Conservation (phyloP, 495 filamentous ascomycete species). For the Xanthoparmelia taractica region DNA sequence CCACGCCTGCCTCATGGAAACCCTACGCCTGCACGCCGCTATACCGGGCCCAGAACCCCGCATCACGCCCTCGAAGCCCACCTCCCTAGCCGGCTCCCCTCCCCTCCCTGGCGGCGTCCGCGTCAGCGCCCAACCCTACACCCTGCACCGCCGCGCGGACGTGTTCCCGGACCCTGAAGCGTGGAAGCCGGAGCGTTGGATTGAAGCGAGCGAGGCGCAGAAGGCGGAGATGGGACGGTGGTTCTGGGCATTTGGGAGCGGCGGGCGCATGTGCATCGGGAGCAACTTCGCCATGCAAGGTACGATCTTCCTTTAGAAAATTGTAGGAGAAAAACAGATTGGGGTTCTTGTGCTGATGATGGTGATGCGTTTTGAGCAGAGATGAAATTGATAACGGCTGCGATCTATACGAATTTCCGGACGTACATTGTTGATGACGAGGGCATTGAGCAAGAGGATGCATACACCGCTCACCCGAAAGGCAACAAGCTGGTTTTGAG, state of each 20-base stretch:
- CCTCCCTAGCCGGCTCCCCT: constrained; percentile 45
- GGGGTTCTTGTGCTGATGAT: background rate
- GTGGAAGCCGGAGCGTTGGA: constrained; percentile 58
- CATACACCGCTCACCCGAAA: constrained; percentile 54
- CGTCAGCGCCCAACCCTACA: constrained; percentile 63
- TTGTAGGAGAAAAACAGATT: background rate
- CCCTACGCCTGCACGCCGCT: constrained; percentile 63
- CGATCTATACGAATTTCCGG: constrained; percentile 62
- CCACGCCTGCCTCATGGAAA: constrained; percentile 68
- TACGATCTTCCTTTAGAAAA: constrained; percentile 29
- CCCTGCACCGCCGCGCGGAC: constrained; percentile 57
- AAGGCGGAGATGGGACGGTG: constrained; percentile 53
- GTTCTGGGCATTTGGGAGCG: constrained; percentile 83
- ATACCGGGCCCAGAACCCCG: constrained; percentile 72
- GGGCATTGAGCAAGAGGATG: constrained; percentile 56
- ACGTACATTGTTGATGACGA: constrained; percentile 50
- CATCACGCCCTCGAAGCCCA: constrained; percentile 49
- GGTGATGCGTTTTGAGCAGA: constrained; percentile 26
- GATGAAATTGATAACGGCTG: constrained; percentile 42
- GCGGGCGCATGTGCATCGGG: constrained; percentile 78
- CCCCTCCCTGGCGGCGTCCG: constrained; percentile 57
- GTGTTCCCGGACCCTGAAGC: constrained; percentile 53
- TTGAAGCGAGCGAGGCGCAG: constrained; percentile 34
- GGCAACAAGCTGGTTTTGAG: constrained; percentile 40
- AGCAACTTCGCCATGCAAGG: constrained; percentile 74